These are phyloP conservation scores for Immersiporthe knoxdaviesiana DNA, from an alignment of 2,329 filamentous ascomycete species.

Conservation along the genomic window DNA sequence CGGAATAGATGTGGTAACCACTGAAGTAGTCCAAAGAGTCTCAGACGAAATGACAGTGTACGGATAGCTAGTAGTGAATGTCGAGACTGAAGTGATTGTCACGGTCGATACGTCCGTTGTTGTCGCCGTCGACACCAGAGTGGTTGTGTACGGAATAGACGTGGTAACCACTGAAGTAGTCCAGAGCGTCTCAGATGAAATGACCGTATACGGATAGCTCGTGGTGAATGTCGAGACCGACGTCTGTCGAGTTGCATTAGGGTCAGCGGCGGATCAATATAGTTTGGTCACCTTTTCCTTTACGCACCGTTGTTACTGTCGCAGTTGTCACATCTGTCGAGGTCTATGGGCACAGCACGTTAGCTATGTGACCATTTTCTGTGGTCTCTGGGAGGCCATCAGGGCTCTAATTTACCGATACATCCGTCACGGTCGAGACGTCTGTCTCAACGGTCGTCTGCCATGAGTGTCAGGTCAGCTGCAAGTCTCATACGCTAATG, in stretches of 20 bases:
- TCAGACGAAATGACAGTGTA: slow-evolving; percentile 18
- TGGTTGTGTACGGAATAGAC: slow-evolving; percentile 2
- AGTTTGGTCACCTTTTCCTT: no score
- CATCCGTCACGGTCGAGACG: neutral
- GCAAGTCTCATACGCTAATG: neutral
- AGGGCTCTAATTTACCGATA: neutral
- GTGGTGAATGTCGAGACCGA: slow-evolving; percentile 1
- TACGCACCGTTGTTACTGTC: slow-evolving; percentile 2
- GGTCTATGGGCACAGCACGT: neutral
- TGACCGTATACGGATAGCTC: slow-evolving; percentile 16
- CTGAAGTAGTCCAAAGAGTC: slow-evolving; percentile 1
- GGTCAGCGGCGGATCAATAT: neutral
- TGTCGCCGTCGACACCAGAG: neutral
- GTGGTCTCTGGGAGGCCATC: neutral
- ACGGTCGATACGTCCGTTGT: neutral
- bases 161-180: slow-evolving; percentile 4
- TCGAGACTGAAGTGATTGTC: neutral
- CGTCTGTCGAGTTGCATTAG: neutral
- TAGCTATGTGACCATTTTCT: neutral
- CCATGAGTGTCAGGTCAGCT: neutral
- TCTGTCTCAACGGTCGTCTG: neutral
- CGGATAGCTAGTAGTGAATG: slow-evolving; percentile 8
- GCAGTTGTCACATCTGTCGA: neutral
- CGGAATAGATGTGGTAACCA: slow-evolving; percentile 6
- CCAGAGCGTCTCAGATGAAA: slow-evolving; percentile 12